Evolutionary conservation across 2,329 filamentous ascomycete genomes (phyloP), one percentile per base, ranked within the genome.

Genomic region (Elsinoe batatas): DNA sequence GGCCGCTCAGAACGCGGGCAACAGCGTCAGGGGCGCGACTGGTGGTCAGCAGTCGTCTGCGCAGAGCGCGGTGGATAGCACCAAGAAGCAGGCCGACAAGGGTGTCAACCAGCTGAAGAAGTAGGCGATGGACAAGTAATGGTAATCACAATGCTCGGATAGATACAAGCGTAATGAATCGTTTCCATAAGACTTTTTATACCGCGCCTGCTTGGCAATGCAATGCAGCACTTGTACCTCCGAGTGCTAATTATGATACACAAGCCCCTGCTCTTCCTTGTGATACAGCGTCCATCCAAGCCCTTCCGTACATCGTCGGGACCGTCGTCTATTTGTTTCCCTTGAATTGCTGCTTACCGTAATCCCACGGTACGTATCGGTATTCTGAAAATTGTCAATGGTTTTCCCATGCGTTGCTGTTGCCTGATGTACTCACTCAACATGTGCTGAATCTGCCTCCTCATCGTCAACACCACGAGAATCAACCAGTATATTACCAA

Each of bases 401-500:
- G n/a, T n/a, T 17, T 53, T 20, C 12, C 38, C 17, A 10, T 18
- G 5, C 4, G 3, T 2, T n/a, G 10, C 5, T 42, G 26, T n/a
- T 12, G 22, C 26, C 26, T 7, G n/a, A 44, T 90, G 17, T 30
- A 95, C 90, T 69, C 95, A 98, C 74, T 98, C 80, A 98, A 91
- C 93, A 98, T 98, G 76, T 97, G 93, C 76, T 98, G 93, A 65
- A 98, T 98, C 76, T 98, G 93, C 78, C 93, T 88, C 73, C 93
- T 84, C 93, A 98, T 98, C 56, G 93, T 98, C 72, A 98, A 76
- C 65, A 90, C 80, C 68, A 98, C 96, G 59, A 98, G 79, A 68
- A 98, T 95, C 70, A 98, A 79, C 91, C 93, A 98, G 77, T 98
- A 98, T 73, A 98, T 87, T 61, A 98, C 90, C 71, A 98, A 75